phyloP scores from a whole-genome alignment of 306 rosid genomes.

The Begonia masoniana region DNA sequence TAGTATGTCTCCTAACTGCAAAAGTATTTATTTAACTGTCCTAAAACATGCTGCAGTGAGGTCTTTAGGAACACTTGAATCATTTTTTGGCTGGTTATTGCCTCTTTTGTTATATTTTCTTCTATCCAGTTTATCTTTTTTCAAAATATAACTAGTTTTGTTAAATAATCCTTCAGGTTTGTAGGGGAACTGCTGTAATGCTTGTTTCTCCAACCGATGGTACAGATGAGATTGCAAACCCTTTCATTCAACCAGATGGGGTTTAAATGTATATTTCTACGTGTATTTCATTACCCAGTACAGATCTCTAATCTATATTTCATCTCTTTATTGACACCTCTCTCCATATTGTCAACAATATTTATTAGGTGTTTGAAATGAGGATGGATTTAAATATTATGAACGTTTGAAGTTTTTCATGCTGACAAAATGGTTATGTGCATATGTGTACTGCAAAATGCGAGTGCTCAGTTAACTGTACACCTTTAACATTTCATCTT shows the following conservation, averaged over 20 bases:
- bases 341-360: too few relatives aligned
- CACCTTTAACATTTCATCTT: too few relatives aligned
- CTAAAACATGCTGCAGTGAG: not conserved
- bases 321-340: too few relatives aligned
- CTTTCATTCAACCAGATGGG: slow-evolving; percentile 85
- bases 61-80: not conserved
- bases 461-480: too few relatives aligned
- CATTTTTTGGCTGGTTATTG: not conserved
- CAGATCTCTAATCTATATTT: too few relatives aligned
- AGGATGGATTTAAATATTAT: too few relatives aligned
- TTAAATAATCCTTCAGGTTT: slow-evolving; percentile 44
- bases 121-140: not conserved
- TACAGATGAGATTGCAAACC: slow-evolving; percentile 95
- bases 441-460: too few relatives aligned
- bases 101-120: not conserved
- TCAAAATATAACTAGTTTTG: slow-evolving; percentile 1
- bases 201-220: slow-evolving; percentile 98
- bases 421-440: too few relatives aligned
- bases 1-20: slow-evolving; percentile 30
- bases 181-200: slow-evolving; percentile 99
- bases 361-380: too few relatives aligned
- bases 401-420: too few relatives aligned
- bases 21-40: slow-evolving; percentile 3
- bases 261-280: slow-evolving; percentile 17
- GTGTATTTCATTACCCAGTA: too few relatives aligned